Conservation (phyloP, 768 basidiomycete species). For the Coprinellus aureogranulatus region DNA sequence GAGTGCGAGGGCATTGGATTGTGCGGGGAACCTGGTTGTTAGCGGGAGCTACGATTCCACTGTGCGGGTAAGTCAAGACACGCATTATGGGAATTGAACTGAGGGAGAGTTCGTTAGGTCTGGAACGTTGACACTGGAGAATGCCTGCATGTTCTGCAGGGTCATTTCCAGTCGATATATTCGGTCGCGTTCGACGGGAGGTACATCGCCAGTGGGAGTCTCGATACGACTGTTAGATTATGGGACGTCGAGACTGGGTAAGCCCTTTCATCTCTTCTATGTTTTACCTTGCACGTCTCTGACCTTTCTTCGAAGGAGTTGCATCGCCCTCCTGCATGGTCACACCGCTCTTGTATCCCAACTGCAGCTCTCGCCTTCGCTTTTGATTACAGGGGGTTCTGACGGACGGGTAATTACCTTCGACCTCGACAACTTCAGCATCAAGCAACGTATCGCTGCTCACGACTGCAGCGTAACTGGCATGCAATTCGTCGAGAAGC, state of each 20-base stretch:
- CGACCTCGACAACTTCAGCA: slow-evolving; percentile 35
- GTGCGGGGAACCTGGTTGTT: slow-evolving; percentile 78
- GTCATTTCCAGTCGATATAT: slow-evolving; percentile 89
- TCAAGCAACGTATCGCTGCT: slow-evolving; percentile 71
- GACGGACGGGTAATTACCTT: slow-evolving; percentile 70
- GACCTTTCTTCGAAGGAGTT: slow-evolving; percentile 49
- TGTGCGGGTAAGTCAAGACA: slow-evolving; percentile 73
- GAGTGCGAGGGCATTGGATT: slow-evolving; percentile 87
- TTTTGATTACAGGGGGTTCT: slow-evolving; percentile 81
- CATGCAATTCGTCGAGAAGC: slow-evolving; percentile 72
- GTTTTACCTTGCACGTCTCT: not conserved
- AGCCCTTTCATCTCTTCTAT: slow-evolving; percentile 21
- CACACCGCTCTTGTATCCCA: slow-evolving; percentile 93
- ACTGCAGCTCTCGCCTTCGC: slow-evolving; percentile 66
- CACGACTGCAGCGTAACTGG: slow-evolving; percentile 87
- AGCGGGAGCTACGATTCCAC: slow-evolving; percentile 94
- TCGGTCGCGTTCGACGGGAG: slow-evolving; percentile 87
- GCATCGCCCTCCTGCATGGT: slow-evolving; percentile 81
- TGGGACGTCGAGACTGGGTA: slow-evolving; percentile 89
- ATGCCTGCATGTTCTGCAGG: slow-evolving; percentile 76
- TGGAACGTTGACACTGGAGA: slow-evolving; percentile 91
- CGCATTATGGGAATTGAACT: not conserved
- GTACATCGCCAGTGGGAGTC: slow-evolving; percentile 78
- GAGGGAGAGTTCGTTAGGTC: slow-evolving; percentile 42
- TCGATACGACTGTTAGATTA: slow-evolving; percentile 90